A percentile compares a stretch with the other conserved stretches of the same genome.
phyloP scores from a whole-genome alignment of 345 rosid genomes.

The Abelmoschus esculentus region DNA sequence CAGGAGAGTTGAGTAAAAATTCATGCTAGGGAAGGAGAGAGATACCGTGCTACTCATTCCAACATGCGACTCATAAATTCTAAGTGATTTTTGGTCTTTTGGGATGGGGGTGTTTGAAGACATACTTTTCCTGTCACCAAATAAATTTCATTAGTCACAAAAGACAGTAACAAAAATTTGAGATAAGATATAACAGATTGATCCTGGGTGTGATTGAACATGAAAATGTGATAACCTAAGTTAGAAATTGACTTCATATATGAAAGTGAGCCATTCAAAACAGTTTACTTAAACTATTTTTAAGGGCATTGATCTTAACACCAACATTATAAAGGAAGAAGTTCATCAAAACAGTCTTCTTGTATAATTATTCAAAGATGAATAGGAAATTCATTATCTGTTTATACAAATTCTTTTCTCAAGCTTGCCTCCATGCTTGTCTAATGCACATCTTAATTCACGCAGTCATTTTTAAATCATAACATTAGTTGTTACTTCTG shows the following conservation, averaged over 20 bases:
- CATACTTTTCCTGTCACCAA: conserved; percentile 60
- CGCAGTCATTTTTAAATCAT: conserved; percentile 3
- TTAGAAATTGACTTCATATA: neutral
- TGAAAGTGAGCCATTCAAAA: neutral
- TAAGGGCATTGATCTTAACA: no score
- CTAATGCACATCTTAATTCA: neutral
- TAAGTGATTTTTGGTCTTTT: conserved; percentile 73
- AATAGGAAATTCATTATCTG: neutral
- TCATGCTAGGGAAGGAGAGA: conserved; percentile 20
- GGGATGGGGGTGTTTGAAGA: conserved; percentile 81
- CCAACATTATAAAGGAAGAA: no score
- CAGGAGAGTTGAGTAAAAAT: neutral
- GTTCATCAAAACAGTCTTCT: neutral
- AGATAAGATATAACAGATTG: neutral
- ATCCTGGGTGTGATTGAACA: neutral
- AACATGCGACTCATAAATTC: conserved; percentile 92
- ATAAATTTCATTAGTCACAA: conserved; percentile 12
- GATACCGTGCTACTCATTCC: conserved; percentile 97
- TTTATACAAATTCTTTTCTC: neutral
- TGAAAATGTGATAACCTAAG: neutral
- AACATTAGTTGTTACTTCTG: neutral
- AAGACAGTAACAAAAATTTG: neutral
- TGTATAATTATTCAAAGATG: neutral
- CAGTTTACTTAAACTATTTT: neutral
- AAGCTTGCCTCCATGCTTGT: neutral